A percentile compares a stretch with the other conserved stretches of the same genome.
Evolutionary conservation across 2,329 filamentous ascomycete species (phyloP).

Genomic region (Allantophomopsis cytisporea): DNA sequence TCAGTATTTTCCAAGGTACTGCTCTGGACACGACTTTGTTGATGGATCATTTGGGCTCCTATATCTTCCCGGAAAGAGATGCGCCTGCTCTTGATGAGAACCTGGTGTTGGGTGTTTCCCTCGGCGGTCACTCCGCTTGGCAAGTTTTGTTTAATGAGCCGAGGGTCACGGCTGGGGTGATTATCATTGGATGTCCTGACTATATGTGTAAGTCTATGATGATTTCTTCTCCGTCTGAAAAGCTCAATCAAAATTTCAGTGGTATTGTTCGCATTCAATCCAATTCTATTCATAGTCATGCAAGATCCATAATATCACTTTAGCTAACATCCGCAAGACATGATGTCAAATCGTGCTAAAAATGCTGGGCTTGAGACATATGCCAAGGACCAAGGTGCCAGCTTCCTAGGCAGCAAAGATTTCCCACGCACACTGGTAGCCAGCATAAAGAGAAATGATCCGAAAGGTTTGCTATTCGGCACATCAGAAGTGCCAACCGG

Average conservation of each 20-base stretch:
- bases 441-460: conserved; percentile 54
- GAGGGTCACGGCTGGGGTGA: conserved; percentile 63
- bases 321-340: conserved; percentile 6
- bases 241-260: too few species aligned
- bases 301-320: background rate
- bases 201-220: conserved; percentile 44
- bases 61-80: conserved; percentile 44
- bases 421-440: conserved; percentile 60
- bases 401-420: conserved; percentile 64
- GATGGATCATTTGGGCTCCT: conserved; percentile 66
- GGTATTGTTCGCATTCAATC: background rate
- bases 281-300: background rate
- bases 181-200: conserved; percentile 83
- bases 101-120: conserved; percentile 66
- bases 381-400: conserved; percentile 36
- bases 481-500: conserved; percentile 19
- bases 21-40: conserved; percentile 62
- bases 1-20: conserved; percentile 59
- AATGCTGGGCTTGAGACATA: conserved; percentile 52
- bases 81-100: conserved; percentile 41
- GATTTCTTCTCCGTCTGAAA: background rate
- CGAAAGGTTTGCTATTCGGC: conserved; percentile 59
- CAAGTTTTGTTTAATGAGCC: conserved; percentile 67
- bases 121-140: conserved; percentile 85
- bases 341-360: conserved; percentile 70